Percentiles rank a stretch among this genome's conserved stretches.
phyloP scores from a whole-genome alignment of 129 eudicot species.

The Chrysanthemum seticuspe region DNA sequence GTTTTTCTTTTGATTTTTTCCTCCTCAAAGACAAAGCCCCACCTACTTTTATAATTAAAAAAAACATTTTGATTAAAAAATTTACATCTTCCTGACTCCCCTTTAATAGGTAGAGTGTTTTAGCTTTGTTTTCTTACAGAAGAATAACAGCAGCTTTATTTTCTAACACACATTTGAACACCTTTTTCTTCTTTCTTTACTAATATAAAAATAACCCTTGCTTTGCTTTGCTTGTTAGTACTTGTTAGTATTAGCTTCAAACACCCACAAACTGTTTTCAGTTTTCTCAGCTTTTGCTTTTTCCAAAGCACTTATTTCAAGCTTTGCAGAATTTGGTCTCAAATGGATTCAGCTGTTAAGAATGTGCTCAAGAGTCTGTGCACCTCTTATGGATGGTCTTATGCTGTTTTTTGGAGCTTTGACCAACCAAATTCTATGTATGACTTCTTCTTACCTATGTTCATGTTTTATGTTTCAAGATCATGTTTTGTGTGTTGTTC shows the following conservation, averaged over 20 bases:
- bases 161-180: background rate
- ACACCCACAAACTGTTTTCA: constrained; percentile 37
- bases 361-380: constrained; percentile 63
- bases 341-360: constrained; percentile 43
- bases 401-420: constrained; percentile 91
- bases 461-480: constrained; percentile 6
- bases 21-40: constrained; percentile 40
- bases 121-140: constrained; percentile 31
- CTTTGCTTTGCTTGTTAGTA: too few relatives aligned
- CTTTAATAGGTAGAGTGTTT: constrained; percentile 34
- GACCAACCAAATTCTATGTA: constrained; percentile 76
- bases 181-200: too few relatives aligned
- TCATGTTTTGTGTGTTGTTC: background rate
- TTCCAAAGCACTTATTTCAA: constrained; percentile 26
- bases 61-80: background rate
- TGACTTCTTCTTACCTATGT: constrained; percentile 25
- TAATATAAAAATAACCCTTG: too few relatives aligned
- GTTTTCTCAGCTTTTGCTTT: constrained; percentile 36
- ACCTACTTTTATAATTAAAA: background rate
- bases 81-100: constrained; percentile 41
- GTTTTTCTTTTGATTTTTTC: constrained; percentile 41
- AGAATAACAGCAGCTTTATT: constrained; percentile 39
- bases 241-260: constrained; percentile 35
- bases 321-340: constrained; percentile 31
- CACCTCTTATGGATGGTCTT: constrained; percentile 78